Base-by-base conservation (phyloP, 768 basidiomycete genomes). In the Calocybe cyanea region DNA sequence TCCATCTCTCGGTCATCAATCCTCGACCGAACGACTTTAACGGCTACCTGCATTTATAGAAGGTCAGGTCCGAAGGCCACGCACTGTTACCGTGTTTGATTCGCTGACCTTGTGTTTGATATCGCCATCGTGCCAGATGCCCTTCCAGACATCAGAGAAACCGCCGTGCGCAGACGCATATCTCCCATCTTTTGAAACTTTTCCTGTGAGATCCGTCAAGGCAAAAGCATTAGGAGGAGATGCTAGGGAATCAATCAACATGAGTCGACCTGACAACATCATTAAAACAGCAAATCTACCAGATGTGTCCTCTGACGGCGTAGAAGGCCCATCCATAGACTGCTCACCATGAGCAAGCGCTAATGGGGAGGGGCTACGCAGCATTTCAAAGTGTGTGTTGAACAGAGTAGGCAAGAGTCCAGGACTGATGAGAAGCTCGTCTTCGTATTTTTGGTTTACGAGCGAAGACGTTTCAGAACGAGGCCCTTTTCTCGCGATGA, bases 101-200 rank as follows among this genome's bases (percentile, higher is more conserved):
- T 28, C 11, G 13, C 48, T n/a, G 46, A 58, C 56, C 19, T 57
- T 55, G 18, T 43, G 39, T 15, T 53, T 46, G 28, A 42, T 41
- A n/a, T 48, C 48, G 11, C 51, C 55, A 37, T 58, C 52, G 13
- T 61, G 56, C 69, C 67, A 71, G 5, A 57, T 53, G 1, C 66
- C 69, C 41, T 57, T 66, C 67, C 67, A 75, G 14, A 73, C 64
- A 53, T 75, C 73, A 11, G 69, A 65, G 51, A 70, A 73, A 9
- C 71, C 73, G 7, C 73, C 73, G 49, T 67, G 67, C 0, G 69
- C 69, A 37, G 63, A 60, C 1, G 72, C 56, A 43, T 65, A 63
- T 49, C 56, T 57, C 9, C 61, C 66, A 32, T 63, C 58, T 37
- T 58, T 56, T 32, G 37, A 48, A 24, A 72, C 56, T 11, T 63